These are phyloP conservation scores for Lasiodiplodia sp. DNA, from an alignment of 2,329 filamentous ascomycete species.

Conservation along the genomic window DNA sequence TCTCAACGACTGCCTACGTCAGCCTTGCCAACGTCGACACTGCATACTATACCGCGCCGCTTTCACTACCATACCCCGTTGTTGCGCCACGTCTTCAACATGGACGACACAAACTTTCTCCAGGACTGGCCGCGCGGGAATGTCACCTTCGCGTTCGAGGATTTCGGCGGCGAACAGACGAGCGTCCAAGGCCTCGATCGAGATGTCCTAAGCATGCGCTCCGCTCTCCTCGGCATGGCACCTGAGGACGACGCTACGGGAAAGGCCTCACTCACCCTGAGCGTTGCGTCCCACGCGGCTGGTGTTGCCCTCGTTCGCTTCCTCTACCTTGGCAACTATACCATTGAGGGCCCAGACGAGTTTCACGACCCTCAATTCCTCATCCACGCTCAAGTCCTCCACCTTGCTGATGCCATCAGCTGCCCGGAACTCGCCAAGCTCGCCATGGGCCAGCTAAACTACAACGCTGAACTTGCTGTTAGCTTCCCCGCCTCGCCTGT, in stretches of 20 bases:
- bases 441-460: conserved; percentile 50
- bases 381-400: conserved; percentile 51
- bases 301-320: conserved; percentile 50
- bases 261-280: conserved; percentile 45
- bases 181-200: conserved; percentile 44
- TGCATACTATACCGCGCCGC: not conserved
- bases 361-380: conserved; percentile 43
- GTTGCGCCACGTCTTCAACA: not conserved
- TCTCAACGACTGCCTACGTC: not conserved
- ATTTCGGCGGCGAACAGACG: conserved; percentile 38
- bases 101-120: conserved; percentile 30
- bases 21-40: not conserved
- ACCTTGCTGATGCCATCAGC: conserved; percentile 51
- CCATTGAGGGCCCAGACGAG: not conserved
- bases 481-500: conserved; percentile 47
- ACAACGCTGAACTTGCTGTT: conserved; percentile 49
- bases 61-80: not conserved
- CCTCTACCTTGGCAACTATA: conserved; percentile 51
- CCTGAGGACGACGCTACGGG: conserved; percentile 48
- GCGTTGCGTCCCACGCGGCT: conserved; percentile 43
- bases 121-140: conserved; percentile 31
- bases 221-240: conserved; percentile 48
- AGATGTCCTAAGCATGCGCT: conserved; percentile 43
- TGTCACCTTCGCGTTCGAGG: conserved; percentile 43
- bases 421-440: conserved; percentile 47